Conservation (phyloP, 176 grass and related monocot genomes). For the Bonia amplexicaulis region DNA sequence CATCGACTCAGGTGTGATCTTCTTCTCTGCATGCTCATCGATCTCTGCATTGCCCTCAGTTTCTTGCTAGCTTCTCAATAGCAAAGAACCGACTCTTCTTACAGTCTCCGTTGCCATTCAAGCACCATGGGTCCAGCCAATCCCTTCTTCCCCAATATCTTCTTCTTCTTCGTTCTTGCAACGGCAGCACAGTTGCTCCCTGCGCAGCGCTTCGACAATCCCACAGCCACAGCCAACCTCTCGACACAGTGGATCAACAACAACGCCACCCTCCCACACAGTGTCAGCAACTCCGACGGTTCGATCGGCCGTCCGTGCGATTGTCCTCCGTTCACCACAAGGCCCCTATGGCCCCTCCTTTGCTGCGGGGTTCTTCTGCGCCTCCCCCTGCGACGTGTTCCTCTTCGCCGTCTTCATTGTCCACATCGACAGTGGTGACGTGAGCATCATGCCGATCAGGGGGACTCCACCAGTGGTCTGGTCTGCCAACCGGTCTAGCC, state of each 20-base stretch:
- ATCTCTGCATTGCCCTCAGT: too few species aligned
- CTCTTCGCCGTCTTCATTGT: slow-evolving; percentile 36
- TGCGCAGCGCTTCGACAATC: not conserved
- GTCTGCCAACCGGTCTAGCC: slow-evolving; percentile 31
- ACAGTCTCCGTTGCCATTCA: too few species aligned
- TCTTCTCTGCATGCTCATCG: too few species aligned
- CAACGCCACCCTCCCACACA: not conserved
- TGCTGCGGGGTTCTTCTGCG: slow-evolving; percentile 15
- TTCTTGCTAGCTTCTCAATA: too few species aligned
- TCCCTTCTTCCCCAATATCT: too few species aligned
- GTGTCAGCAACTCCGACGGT: not conserved
- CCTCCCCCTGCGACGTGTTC: not conserved
- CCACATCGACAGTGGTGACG: not conserved
- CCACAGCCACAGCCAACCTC: not conserved
- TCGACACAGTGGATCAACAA: slow-evolving; percentile 23
- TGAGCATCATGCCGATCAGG: not conserved
- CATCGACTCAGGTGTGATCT: too few species aligned
- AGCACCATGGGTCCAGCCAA: too few species aligned
- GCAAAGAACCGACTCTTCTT: too few species aligned
- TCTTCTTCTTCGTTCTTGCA: not conserved
- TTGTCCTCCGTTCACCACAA: slow-evolving; percentile 11
- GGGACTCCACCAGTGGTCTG: slow-evolving; percentile 27
- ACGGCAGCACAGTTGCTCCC: not conserved
- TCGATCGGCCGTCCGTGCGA: not conserved
- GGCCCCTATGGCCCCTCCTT: slow-evolving; percentile 7